Evolutionary conservation across 139 green algal species (phyloP).

Genomic region (Yamagishiella unicocca): DNA sequence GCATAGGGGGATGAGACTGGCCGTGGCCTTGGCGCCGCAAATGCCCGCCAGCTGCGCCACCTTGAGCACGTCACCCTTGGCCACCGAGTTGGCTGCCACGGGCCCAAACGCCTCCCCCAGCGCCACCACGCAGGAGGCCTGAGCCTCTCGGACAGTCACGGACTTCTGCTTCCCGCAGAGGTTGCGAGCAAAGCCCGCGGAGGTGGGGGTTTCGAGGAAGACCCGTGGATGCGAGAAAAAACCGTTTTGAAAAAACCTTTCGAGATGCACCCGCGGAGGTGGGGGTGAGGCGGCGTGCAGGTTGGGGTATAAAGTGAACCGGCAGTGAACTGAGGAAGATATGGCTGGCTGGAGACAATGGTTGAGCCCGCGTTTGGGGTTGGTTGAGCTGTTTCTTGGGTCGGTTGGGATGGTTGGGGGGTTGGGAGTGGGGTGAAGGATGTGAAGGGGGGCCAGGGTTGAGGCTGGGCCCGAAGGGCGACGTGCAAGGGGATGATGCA

Average conservation of each 20-base stretch:
- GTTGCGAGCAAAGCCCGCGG: no score
- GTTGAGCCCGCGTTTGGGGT: neutral
- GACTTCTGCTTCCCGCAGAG: no score
- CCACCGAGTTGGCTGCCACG: constrained; percentile 77
- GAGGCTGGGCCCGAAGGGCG: neutral
- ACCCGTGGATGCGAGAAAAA: no score
- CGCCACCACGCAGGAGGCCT: constrained; percentile 76
- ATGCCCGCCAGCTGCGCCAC: constrained; percentile 93
- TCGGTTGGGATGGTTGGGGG: no score
- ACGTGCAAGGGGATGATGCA: neutral
- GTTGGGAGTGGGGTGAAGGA: no score
- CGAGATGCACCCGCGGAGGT: no score
- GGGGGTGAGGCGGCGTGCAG: neutral
- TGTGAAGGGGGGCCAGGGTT: no score
- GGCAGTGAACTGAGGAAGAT: neutral
- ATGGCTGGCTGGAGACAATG: neutral
- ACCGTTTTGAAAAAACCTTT: no score
- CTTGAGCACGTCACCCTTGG: constrained; percentile 93
- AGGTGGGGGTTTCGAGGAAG: no score
- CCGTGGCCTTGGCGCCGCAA: constrained; percentile 91
- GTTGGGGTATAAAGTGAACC: neutral
- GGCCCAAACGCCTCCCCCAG: constrained; percentile 79
- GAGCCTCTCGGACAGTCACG: constrained; percentile 67
- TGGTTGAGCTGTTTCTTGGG: no score
- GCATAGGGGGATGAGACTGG: constrained; percentile 91